Base-by-base conservation (phyloP, 352 stramenopile genomes). In the Phytophthora sp. region DNA sequence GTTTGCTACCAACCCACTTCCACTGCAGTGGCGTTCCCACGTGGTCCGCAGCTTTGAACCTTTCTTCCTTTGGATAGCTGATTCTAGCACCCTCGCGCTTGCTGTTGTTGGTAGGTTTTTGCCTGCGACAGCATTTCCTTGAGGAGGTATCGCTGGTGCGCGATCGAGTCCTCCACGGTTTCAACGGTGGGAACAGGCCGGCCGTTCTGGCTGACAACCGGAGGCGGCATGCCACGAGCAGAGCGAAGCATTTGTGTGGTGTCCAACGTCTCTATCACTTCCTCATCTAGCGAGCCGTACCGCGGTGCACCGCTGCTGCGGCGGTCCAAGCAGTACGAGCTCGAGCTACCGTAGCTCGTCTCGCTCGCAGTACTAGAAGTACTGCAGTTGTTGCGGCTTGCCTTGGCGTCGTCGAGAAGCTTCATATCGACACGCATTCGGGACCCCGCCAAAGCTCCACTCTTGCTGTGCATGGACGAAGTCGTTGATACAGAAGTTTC, bases 61-160 rank as follows among this genome's bases (percentile, higher is more conserved):
- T 71, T 74, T 63, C 54, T 74, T 71, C 60, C 54, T 38, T 62
- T 55, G 59, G 54, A 74, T 70, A 66, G 47, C 30, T 55, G 52
- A 55, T 60, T 59, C 35, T 11, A 58, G 30, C 55, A 72, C 44
- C 63, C 29, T 41, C 53, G 30, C 44, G 67, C 24, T 30, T 77
- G 59, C 38, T 76, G 66, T 13, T 74, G 63, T 18, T 77, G 72
- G 30, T 77, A 77, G 15, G 70, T 61, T 55, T 79, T 82, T 51
- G 80, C 80, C 60, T 86, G 76, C 24, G 63, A 68, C 57, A 91
- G 73, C 80, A 91, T 91, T 71, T 89, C 76, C 42, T 88, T 57
- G 21, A 91, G 75, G 44, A 91, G 24, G 42, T 80, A 73, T 9
- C 79, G 69, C 61, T 91, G 82, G 38, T 91, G 80, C 9, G 82